Evolutionary conservation across 2,329 filamentous ascomycete species (phyloP).

Genomic region (Ophidiomyces ophidiicola): DNA sequence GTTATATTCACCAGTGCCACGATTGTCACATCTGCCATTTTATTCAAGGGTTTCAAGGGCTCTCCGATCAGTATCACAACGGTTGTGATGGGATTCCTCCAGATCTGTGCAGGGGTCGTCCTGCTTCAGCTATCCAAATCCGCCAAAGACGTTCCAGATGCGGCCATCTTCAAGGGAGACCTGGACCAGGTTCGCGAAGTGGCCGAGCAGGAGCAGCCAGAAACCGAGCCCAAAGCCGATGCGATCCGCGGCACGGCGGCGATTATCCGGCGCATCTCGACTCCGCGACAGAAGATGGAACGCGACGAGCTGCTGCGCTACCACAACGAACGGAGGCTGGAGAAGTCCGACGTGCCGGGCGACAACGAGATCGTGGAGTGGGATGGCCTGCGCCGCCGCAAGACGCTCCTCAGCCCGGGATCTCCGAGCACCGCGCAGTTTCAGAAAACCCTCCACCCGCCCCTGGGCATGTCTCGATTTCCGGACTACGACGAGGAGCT

Average conservation of each 20-base stretch:
- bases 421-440: constrained; percentile 30
- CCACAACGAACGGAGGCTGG: constrained; percentile 61
- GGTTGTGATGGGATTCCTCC: constrained; percentile 83
- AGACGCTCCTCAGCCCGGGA: constrained; percentile 42
- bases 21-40: constrained; percentile 81
- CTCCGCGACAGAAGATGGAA: constrained; percentile 63
- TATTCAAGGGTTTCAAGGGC: constrained; percentile 91
- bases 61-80: constrained; percentile 68
- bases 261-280: constrained; percentile 72
- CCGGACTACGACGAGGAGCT: constrained; percentile 51
- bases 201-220: constrained; percentile 88
- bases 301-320: constrained; percentile 65
- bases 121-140: constrained; percentile 94
- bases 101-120: constrained; percentile 86
- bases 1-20: constrained; percentile 96
- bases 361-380: constrained; percentile 79
- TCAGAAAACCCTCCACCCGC: constrained; percentile 51
- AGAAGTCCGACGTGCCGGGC: constrained; percentile 59
- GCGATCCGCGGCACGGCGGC: constrained; percentile 84
- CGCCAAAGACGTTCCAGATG: constrained; percentile 89
- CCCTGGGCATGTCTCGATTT: constrained; percentile 77
- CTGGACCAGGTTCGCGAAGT: constrained; percentile 92
- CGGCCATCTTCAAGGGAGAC: constrained; percentile 82
- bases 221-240: constrained; percentile 90
- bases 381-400: constrained; percentile 74